These are phyloP conservation scores for Macrolepiota albuminosa DNA, from an alignment of 768 basidiomycete genomes.

Conservation along the genomic window DNA sequence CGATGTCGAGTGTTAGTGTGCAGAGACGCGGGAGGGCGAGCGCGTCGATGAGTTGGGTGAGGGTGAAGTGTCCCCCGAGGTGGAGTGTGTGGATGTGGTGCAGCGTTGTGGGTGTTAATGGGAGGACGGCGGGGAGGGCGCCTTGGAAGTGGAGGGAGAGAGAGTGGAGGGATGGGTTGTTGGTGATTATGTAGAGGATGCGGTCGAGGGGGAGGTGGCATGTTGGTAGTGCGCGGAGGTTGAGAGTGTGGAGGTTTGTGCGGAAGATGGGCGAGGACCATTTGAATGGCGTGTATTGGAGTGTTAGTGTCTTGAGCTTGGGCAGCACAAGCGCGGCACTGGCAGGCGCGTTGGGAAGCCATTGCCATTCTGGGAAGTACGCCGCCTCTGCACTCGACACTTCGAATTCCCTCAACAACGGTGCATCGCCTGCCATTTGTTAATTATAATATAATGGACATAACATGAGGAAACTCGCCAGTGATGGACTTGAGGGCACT, in stretches of 20 bases:
- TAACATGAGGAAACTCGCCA: constrained; percentile 37
- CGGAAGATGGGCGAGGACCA: constrained; percentile 73
- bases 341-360: constrained; percentile 56
- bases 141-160: constrained; percentile 61
- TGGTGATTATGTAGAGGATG: constrained; percentile 57
- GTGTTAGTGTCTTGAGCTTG: constrained; percentile 50
- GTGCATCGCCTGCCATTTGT: constrained; percentile 53
- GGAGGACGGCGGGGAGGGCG: constrained; percentile 59
- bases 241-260: constrained; percentile 51
- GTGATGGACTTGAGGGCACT: constrained; percentile 67
- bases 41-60: constrained; percentile 56
- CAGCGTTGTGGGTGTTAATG: constrained; percentile 50
- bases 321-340: constrained; percentile 33
- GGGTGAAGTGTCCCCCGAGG: constrained; percentile 63
- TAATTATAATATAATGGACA: too few species aligned
- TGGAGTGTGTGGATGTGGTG: constrained; percentile 48
- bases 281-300: constrained; percentile 72
- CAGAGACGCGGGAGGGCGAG: constrained; percentile 53
- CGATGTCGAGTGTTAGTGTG: constrained; percentile 64
- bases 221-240: constrained; percentile 61
- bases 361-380: constrained; percentile 65
- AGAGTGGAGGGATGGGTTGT: constrained; percentile 51
- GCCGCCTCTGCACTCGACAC: constrained; percentile 66
- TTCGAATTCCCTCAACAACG: constrained; percentile 71
- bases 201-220: constrained; percentile 63